Base-by-base conservation (phyloP, 2,329 filamentous ascomycete species). In the Pseudogymnoascus sp. region DNA sequence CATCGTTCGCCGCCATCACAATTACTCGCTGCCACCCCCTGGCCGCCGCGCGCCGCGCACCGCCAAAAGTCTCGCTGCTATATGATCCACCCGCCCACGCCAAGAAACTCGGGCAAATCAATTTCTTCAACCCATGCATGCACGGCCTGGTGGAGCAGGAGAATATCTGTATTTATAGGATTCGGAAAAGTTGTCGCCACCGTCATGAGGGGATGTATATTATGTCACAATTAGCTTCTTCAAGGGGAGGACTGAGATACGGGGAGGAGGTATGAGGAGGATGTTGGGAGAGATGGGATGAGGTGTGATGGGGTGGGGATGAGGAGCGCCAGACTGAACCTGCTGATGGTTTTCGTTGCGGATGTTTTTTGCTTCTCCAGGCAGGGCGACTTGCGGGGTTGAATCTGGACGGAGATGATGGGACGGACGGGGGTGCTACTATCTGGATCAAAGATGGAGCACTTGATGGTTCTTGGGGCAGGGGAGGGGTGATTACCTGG, bases 81-180 rank as follows among this genome's bases (percentile, higher is more conserved):
- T 48, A 48, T 48, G 43, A 48, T 16, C 23, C 41, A 19, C 41
- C 23, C 13, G n/a, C 43, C 21, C 21, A 51, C 43, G 43, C 21
- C 43, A 51, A 51, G 21, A 51, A 23, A 2, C 45, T 11, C 7
- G 45, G 45, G 10, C n/a, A 25, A 6, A 54, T 8, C 23, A 10
- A 10, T 43, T 28, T 31, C 10, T 31, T 25, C n/a, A 54, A 54
- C 3, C 21, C 36, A 43, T 43, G n/a, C n/a, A 48, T 25, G 43
- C 21, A 25, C 13, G 45, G 14, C 45, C 4, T 11, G 19, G 41
- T 5, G 23, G 14, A 54, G 45, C 23, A 54, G 45, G 45, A 28
- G 45, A 16, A 54, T 54, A 54, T 54, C 45, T 54, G 45, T 54
- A 54, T 54, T 54, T 28, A 54, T 54, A 54, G 45, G 45, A 54